Evolutionary conservation across 148 eudicot genomes (phyloP).

Genomic region (Camellia japonica): DNA sequence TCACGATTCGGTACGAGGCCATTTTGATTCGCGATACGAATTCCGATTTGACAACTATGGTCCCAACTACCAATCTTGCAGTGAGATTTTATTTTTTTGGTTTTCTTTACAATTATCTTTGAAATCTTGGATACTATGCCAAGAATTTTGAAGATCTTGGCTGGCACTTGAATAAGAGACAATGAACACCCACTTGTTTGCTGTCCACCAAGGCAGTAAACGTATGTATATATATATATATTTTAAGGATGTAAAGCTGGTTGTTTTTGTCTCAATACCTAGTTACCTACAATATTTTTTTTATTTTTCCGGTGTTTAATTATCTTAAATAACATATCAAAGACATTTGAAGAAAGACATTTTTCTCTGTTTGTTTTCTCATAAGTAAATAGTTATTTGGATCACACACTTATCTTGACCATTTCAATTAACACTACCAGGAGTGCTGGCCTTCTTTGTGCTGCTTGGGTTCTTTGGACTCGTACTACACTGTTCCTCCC

Average conservation of each 20-base stretch:
- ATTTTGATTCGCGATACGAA: too few species aligned
- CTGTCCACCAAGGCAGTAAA: not conserved
- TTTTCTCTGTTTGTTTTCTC: not conserved
- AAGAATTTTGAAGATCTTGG: not conserved
- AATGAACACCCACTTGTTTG: not conserved
- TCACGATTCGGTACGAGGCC: too few species aligned
- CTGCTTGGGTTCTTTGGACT: conserved; percentile 79
- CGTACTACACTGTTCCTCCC: conserved; percentile 68
- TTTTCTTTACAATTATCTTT: not conserved
- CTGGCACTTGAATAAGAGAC: not conserved
- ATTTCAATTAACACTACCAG: conserved; percentile 29
- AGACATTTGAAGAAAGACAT: not conserved
- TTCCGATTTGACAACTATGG: too few species aligned
- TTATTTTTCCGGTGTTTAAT: not conserved
- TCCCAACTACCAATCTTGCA: not conserved
- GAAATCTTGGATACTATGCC: not conserved
- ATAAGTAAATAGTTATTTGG: not conserved
- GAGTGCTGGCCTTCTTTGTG: conserved; percentile 81
- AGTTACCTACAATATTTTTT: not conserved
- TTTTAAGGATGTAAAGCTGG: not conserved
- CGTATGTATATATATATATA: too few species aligned
- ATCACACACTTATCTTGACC: not conserved
- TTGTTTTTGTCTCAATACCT: not conserved
- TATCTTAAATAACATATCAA: not conserved
- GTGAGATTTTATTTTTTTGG: not conserved